Evolutionary conservation across 148 eudicot genomes (phyloP), one percentile per base, ranked within the genome.

Genomic region (Bassia scoparia): DNA sequence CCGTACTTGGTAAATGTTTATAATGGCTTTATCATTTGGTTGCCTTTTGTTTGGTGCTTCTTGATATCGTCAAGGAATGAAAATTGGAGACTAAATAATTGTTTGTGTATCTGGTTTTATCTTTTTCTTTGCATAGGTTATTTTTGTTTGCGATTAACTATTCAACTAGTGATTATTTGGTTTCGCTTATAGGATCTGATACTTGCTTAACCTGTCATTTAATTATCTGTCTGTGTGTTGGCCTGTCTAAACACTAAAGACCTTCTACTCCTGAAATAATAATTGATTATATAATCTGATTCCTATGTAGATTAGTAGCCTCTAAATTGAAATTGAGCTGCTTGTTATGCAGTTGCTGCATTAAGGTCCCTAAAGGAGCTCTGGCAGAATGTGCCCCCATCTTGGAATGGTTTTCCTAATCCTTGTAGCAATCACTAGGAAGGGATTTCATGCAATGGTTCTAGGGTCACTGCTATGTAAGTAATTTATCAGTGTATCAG

Each of bases 361-460:
- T 46, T 92, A 53, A 44, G 14, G 4, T 59, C 89, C 71, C 83
- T 89, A 62, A 80, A 58, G 63, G 30, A 54, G 38, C 9, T 7
- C 3, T 91, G 87, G 97, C 3, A 77, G 59, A 88, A 86, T 81
- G 68, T 64, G 29, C 95, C 95, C 7, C 87, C 87, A 23, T 81
- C 78, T 69, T 91, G 94, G 94, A 67, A 8, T 24, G 86, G 83
- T 27, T 69, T 74, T 74, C 62, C 21, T 41, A 90, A 89, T 80
- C 94, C 97, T 54, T 92, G 95, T 74, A 85, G 83, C 16, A 18
- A 30, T 30, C 66, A 64, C 33, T 92, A 95, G 97, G 90, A 86
- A 43, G 97, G 95, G 68, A 81, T 92, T 72, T 41, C 1, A 34
- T 92, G 97, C 83, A 83, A 21, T 34, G 72, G 76, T 58, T 71